A percentile compares a stretch with the other conserved stretches of the same genome.
Evolutionary conservation across 2,329 filamentous ascomycete genomes (phyloP).

Genomic region (Neophaeococcomyces mojaviensis): DNA sequence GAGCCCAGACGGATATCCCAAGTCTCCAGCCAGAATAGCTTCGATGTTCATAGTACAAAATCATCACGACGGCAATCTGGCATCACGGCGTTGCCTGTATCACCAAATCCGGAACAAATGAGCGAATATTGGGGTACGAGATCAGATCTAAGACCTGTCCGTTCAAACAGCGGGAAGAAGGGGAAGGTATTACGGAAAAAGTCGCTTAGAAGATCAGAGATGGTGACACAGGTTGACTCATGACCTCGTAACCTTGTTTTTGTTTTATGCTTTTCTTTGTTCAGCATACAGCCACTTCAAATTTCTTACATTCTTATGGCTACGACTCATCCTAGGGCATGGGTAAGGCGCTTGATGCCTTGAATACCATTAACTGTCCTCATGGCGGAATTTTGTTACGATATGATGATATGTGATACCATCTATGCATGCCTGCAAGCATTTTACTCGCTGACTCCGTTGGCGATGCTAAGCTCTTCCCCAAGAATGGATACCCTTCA

Average conservation of each 20-base stretch:
- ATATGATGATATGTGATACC: slow-evolving; percentile 6
- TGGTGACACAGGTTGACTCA: slow-evolving; percentile 3
- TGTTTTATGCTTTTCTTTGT: neutral
- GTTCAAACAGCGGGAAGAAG: slow-evolving; percentile 2
- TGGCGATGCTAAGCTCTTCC: neutral
- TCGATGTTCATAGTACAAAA: neutral
- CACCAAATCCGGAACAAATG: neutral
- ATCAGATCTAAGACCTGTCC: neutral
- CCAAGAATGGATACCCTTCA: neutral
- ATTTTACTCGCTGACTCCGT: neutral
- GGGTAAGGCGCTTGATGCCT: neutral
- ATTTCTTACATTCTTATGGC: neutral
- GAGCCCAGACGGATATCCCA: neutral
- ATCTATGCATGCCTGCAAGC: slow-evolving; percentile 2
- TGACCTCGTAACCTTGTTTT: neutral
- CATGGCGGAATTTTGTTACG: neutral
- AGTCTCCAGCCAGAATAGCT: neutral
- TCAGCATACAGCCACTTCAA: slow-evolving; percentile 1
- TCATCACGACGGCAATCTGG: neutral
- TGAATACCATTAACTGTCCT: neutral
- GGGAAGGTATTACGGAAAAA: slow-evolving; percentile 8
- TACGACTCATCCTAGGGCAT: neutral
- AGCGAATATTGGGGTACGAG: slow-evolving; percentile 3
- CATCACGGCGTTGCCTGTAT: slow-evolving; percentile 3
- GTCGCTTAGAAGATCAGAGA: slow-evolving; percentile 2